phyloP scores from a whole-genome alignment of 1,139 yeast genomes.

The Citeromyces siamensis region DNA sequence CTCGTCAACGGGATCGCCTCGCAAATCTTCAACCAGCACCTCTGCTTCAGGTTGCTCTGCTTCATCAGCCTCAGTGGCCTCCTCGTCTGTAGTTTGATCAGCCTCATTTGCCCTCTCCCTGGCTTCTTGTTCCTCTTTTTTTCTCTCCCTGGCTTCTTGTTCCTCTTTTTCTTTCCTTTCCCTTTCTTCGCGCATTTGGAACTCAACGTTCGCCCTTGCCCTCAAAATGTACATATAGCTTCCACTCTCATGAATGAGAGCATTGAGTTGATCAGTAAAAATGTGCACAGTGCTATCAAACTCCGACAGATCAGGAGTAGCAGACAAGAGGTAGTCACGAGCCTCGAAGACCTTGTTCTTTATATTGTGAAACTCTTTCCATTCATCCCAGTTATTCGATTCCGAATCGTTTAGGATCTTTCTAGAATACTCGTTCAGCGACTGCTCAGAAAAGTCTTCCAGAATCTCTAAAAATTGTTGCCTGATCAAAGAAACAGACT shows the following conservation, averaged over 20 bases:
- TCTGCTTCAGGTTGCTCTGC: slow-evolving; percentile 9
- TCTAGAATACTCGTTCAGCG: slow-evolving; percentile 37
- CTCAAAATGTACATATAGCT: slow-evolving; percentile 61
- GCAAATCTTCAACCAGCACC: slow-evolving; percentile 10
- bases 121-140: slow-evolving; percentile 9
- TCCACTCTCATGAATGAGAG: slow-evolving; percentile 56
- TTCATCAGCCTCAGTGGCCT: slow-evolving; percentile 5
- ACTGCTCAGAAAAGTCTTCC: slow-evolving; percentile 61
- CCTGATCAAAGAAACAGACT: slow-evolving; percentile 31
- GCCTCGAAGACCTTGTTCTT: slow-evolving; percentile 41
- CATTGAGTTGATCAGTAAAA: slow-evolving; percentile 46
- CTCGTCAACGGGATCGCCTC: slow-evolving; percentile 1
- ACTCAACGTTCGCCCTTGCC: slow-evolving; percentile 72
- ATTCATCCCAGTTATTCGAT: slow-evolving; percentile 36
- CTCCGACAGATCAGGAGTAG: slow-evolving; percentile 31
- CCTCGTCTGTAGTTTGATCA: slow-evolving; percentile 9
- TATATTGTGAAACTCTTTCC: slow-evolving; percentile 53
- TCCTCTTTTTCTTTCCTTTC: slow-evolving; percentile 9
- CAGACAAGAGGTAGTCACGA: slow-evolving; percentile 43
- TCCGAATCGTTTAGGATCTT: slow-evolving; percentile 20
- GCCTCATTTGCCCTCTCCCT: slow-evolving; percentile 12
- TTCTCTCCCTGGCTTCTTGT: not conserved
- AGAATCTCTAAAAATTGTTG: slow-evolving; percentile 49
- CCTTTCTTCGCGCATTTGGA: slow-evolving; percentile 54
- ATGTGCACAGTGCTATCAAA: slow-evolving; percentile 42